These are phyloP conservation scores for Trametes pubescens DNA, from an alignment of 1,284 basidiomycete genomes.

Conservation along the genomic window DNA sequence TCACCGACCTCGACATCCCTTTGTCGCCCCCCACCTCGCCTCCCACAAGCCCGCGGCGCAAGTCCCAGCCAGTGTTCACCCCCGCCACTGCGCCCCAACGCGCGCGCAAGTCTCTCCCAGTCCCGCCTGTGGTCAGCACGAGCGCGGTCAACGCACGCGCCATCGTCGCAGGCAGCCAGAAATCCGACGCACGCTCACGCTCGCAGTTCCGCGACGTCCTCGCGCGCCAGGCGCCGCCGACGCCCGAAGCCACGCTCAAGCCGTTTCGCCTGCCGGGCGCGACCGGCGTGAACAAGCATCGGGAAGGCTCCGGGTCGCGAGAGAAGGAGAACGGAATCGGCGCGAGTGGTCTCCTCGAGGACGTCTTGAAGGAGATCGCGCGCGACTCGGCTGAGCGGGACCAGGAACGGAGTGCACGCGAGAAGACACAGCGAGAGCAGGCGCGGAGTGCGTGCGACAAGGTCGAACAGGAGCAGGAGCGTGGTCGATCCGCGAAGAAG, in stretches of 20 bases:
- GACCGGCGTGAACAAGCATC: too few species aligned
- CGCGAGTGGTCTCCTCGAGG: conserved; percentile 12
- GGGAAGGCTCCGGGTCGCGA: background rate
- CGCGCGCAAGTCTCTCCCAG: conserved; percentile 1
- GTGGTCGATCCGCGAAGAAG: conserved; percentile 1
- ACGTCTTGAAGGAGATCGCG: conserved; percentile 19
- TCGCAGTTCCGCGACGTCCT: conserved; percentile 2
- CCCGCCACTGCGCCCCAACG: background rate
- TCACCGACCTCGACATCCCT: background rate
- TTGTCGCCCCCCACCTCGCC: background rate
- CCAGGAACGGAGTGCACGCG: conserved; percentile 2
- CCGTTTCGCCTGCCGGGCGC: conserved; percentile 8
- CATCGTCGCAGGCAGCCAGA: background rate
- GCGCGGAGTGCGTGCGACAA: conserved; percentile 1
- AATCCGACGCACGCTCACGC: background rate
- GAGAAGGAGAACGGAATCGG: background rate
- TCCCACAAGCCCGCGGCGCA: background rate
- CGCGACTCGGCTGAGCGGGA: conserved; percentile 15
- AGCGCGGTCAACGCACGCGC: background rate
- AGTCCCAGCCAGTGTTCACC: background rate
- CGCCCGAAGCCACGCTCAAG: conserved; percentile 3
- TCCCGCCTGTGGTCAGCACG: background rate
- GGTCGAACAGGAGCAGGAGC: conserved; percentile 6
- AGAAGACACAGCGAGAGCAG: background rate
- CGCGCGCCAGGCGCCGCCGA: conserved; percentile 8